These are phyloP conservation scores for Alternaria sp. DNA, from an alignment of 2,329 filamentous ascomycete species.

Conservation along the genomic window DNA sequence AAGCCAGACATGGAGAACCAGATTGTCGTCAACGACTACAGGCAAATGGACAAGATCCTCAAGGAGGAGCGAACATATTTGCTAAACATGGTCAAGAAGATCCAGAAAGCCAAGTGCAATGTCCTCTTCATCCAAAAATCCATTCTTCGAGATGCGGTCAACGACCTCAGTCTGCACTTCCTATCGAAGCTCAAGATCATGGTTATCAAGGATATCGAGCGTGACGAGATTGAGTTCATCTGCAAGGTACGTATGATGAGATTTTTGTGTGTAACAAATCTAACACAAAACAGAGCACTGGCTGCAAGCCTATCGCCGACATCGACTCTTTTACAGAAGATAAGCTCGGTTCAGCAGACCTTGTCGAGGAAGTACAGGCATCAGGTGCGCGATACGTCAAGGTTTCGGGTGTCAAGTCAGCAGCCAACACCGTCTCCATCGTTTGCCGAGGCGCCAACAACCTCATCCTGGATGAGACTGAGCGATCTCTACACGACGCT, in stretches of 20 bases:
- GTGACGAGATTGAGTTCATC: conserved; percentile 98
- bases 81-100: conserved; percentile 99
- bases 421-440: conserved; percentile 87
- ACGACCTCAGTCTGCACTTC: conserved; percentile 97
- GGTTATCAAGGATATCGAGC: conserved; percentile 96
- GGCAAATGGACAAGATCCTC: conserved; percentile 99
- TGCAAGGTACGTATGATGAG: conserved; percentile 69
- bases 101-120: conserved; percentile 99
- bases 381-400: conserved; percentile 93
- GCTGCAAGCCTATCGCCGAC: conserved; percentile 98
- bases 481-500: conserved; percentile 95
- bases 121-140: conserved; percentile 98
- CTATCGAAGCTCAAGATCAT: conserved; percentile 96
- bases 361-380: conserved; percentile 90
- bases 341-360: conserved; percentile 91
- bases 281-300: conserved; percentile 70
- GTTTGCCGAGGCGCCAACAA: conserved; percentile 93
- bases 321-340: conserved; percentile 99
- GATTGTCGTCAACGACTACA: conserved; percentile 98
- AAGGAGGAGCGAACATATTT: conserved; percentile 99
- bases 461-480: conserved; percentile 94
- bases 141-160: conserved; percentile 95
- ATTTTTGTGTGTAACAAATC: conserved; percentile 19
- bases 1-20: conserved; percentile 99
- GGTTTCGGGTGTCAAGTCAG: conserved; percentile 87